Evolutionary conservation across 495 filamentous ascomycete genomes (phyloP).

Genomic region (Daldinia bambusicola): DNA sequence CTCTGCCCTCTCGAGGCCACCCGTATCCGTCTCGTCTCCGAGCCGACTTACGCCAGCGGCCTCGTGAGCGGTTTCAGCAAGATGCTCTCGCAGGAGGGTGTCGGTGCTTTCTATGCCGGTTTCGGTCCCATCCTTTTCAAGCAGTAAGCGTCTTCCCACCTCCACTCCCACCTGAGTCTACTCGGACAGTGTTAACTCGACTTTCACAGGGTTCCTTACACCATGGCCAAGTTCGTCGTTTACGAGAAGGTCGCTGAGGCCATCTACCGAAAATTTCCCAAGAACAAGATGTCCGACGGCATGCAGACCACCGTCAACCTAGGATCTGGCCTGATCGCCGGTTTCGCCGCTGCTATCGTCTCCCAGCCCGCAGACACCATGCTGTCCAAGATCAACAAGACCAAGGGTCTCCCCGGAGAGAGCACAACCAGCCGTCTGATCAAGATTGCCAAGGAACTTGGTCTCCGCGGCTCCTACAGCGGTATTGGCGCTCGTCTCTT

Average conservation of each 20-base stretch:
- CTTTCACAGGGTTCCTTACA: constrained; percentile 86
- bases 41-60: constrained; percentile 86
- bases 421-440: constrained; percentile 88
- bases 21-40: constrained; percentile 92
- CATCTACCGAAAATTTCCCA: constrained; percentile 78
- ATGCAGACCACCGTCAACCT: constrained; percentile 91
- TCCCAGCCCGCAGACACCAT: constrained; percentile 99
- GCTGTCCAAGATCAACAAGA: constrained; percentile 99
- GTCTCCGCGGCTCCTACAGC: constrained; percentile 84
- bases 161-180: not conserved
- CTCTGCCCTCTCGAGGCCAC: constrained; percentile 95
- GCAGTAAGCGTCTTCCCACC: constrained; percentile 71
- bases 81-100: constrained; percentile 85
- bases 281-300: constrained; percentile 75
- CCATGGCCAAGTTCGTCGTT: constrained; percentile 99
- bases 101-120: constrained; percentile 92
- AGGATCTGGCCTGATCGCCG: constrained; percentile 92
- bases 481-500: constrained; percentile 96
- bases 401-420: constrained; percentile 94
- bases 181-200: not conserved
- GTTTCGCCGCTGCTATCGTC: constrained; percentile 95
- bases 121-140: constrained; percentile 96
- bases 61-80: constrained; percentile 84
- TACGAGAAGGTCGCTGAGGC: constrained; percentile 95
- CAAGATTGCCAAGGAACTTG: constrained; percentile 97